Base-by-base conservation (phyloP, 2,329 filamentous ascomycete species). In the Aspergillus uvarum region DNA sequence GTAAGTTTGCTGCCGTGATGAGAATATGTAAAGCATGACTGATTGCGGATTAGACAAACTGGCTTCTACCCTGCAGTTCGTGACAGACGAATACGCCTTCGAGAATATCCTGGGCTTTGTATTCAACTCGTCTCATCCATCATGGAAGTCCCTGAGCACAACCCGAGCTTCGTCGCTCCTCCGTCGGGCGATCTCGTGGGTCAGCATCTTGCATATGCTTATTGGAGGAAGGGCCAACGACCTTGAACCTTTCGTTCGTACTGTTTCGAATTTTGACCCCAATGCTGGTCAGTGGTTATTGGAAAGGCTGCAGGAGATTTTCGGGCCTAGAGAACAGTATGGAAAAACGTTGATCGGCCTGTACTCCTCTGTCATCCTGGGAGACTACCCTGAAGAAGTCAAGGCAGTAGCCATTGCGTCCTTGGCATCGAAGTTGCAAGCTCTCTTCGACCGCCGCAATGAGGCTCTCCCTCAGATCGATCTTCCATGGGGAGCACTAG, bases 241-340 rank as follows among this genome's bases (percentile, higher is more conserved):
- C 2, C 47, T 75, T 16, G 54, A 61, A 12, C 14, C 53, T 1
- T 69, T 75, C 22, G 64, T 72, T 47, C 60, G 61, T 12, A 62
- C 55, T 12, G 63, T 76, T 26, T 70, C 72, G 3, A 49, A 49
- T 2, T 69, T 70, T 12, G 75, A 77, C 56, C 63, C 69, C 8
- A 70, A 78, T 63, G 71, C 70, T 21, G 70, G 67, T 24, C 67
- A 68, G 47, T 78, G 74, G 74, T 54, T 78, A 7, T 55, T 76
- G 38, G 68, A 76, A 47, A 68, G 67, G 26, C 62, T 76, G 2
- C 67, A 74, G 11, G 63, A 67, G 4, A 59, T 60, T 16, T 63
- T 76, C 19, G 61, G 65, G 14, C 55, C 56, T 8, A 65, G 67
- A 2, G 57, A 67, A 3, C 58, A 54, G 12, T 70, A 71, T 29